phyloP scores from a whole-genome alignment of 2,329 filamentous ascomycete genomes.

The Pseudogymnoascus sp. region DNA sequence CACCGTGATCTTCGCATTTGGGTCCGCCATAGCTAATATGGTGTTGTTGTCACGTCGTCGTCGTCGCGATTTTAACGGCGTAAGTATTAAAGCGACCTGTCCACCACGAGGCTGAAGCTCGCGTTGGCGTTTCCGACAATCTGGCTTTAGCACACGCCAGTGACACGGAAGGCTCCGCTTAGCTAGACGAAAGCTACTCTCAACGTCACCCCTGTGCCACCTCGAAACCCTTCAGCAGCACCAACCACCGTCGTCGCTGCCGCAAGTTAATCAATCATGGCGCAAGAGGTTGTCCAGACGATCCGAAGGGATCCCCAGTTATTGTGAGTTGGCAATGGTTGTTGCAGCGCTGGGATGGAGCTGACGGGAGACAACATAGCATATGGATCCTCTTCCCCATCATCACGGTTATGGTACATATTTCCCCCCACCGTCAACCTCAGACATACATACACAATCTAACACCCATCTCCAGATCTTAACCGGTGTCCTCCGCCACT shows the following conservation, averaged over 20 bases:
- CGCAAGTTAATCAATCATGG: conserved; percentile 50
- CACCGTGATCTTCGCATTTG: conserved; percentile 25
- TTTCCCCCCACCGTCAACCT: not conserved
- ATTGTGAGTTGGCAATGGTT: conserved; percentile 56
- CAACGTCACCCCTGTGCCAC: not conserved
- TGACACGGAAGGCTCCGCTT: not conserved
- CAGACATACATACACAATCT: not conserved
- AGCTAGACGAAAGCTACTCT: not conserved
- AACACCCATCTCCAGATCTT: conserved; percentile 53
- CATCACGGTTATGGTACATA: conserved; percentile 81
- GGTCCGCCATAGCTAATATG: conserved; percentile 22
- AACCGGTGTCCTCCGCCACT: conserved; percentile 92
- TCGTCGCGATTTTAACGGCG: conserved; percentile 4
- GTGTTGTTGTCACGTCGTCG: conserved; percentile 12
- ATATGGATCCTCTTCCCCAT: conserved; percentile 99
- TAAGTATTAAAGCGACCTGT: not conserved
- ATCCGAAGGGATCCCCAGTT: conserved; percentile 97
- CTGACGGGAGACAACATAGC: conserved; percentile 41
- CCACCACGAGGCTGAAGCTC: not conserved
- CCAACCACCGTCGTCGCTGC: not conserved
- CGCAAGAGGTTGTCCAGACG: conserved; percentile 78
- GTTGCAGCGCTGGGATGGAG: conserved; percentile 19
- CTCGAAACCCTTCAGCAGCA: conserved; percentile 16
- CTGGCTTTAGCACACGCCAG: conserved; percentile 2
- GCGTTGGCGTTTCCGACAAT: not conserved